A percentile compares a stretch with the other conserved stretches of the same genome.
Evolutionary conservation across 1,284 basidiomycete genomes (phyloP).

Genomic region (Malassezia brasiliensis): DNA sequence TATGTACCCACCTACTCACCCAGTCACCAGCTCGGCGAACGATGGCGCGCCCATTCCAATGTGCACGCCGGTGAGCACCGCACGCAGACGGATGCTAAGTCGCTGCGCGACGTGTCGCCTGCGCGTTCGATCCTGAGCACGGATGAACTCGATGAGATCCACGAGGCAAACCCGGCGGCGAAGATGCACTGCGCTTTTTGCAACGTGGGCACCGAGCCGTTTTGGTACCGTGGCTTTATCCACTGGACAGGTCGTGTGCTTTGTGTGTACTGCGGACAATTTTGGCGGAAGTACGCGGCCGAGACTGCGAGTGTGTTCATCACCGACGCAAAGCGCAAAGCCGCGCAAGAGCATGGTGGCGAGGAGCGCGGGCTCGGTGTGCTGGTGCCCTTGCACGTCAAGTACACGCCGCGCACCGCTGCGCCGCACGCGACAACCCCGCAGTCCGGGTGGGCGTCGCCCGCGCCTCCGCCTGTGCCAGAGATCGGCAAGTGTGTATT

Average conservation of each 20-base stretch:
- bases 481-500: conserved; percentile 27
- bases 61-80: no score
- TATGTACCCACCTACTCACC: conserved; percentile 33
- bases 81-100: no score
- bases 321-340: conserved; percentile 22
- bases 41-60: neutral
- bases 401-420: neutral
- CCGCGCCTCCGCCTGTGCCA: neutral
- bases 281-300: conserved; percentile 47
- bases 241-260: conserved; percentile 32
- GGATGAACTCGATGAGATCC: neutral
- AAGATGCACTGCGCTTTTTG: conserved; percentile 34
- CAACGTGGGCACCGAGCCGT: conserved; percentile 23
- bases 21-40: neutral
- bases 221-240: conserved; percentile 43
- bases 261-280: conserved; percentile 41
- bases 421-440: neutral
- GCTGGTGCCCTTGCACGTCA: neutral
- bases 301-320: conserved; percentile 25
- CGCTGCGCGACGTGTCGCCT: conserved; percentile 11
- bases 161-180: neutral
- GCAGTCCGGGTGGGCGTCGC: neutral
- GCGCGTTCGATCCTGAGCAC: neutral
- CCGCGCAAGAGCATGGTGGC: conserved; percentile 36
- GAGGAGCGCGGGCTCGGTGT: conserved; percentile 23